Conservation (phyloP, 345 rosid species). For the Ceriops decandra region DNA sequence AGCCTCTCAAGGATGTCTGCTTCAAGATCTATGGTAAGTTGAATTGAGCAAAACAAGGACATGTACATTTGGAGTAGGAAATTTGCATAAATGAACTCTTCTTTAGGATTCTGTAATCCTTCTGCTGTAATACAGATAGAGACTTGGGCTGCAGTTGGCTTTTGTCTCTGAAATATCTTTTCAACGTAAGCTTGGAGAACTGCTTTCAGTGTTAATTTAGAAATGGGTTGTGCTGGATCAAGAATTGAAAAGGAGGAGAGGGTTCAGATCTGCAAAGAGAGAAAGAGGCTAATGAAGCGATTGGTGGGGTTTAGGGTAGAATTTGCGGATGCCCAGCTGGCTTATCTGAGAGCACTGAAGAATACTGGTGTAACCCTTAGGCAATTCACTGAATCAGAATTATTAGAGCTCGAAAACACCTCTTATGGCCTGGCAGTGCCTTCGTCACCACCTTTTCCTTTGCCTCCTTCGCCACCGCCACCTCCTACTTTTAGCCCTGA, state of each 20-base stretch:
- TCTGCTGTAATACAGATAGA: neutral
- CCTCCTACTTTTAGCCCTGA: constrained; percentile 69
- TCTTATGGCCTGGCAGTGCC: constrained; percentile 30
- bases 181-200: neutral
- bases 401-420: constrained; percentile 60
- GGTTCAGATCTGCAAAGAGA: constrained; percentile 65
- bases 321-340: constrained; percentile 73
- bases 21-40: neutral
- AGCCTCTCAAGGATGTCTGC: neutral
- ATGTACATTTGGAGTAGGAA: neutral
- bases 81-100: neutral
- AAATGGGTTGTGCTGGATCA: constrained; percentile 91
- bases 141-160: neutral
- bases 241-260: constrained; percentile 76
- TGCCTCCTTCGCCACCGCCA: constrained; percentile 71
- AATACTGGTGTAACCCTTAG: constrained; percentile 84
- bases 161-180: neutral
- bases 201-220: neutral
- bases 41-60: neutral
- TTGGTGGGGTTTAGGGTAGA: constrained; percentile 60
- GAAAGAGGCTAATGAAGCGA: constrained; percentile 80
- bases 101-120: neutral
- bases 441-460: constrained; percentile 49
- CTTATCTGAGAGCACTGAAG: constrained; percentile 75
- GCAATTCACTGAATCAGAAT: constrained; percentile 87